Evolutionary conservation across 1,139 yeast species (phyloP), one percentile per base, ranked within the genome.

Genomic region (Kluyveromyces sp.): DNA sequence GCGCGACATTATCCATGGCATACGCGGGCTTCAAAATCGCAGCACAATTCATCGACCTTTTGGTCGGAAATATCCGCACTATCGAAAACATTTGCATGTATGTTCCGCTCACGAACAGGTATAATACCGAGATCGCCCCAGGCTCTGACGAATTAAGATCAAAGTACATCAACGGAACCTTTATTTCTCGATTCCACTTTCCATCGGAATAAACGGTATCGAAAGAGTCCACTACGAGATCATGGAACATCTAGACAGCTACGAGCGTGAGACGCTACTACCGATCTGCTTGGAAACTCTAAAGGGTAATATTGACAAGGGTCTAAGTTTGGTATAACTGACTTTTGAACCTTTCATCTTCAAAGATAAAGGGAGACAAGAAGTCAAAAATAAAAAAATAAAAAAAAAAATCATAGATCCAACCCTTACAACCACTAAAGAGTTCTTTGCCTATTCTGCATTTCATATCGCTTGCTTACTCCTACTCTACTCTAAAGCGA

Each of bases 1-100:
- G 96, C 45, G 96, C 96, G 54, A 90, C 97, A 45, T 75, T 90
- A 57, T 86, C 96, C 48, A 90, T 90, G 97, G 97, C 97, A 45
- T 92, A 88, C 66, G 96, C 97, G 45, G 96, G 94, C 58, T 90
- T 81, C 66, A 79, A 84, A 67, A 79, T 87, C 58, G 77, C 89
- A 47, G 78, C 78, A 56, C 68, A 79, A 47, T 78, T 82, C 41
- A 70, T 81, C 63, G 69, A 75, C 61, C 78, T 85, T 57, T 66
- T 78, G 55, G 30, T 55, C 25, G 61, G 59, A 6, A 45, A 49
- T 40, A 38, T 41, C 8, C 41, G 46, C 5, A 43, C 49, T 26
- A 43, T 60, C 41, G 33, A 41, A 27, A 50, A 53, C 8, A 57
- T 57, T 10, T 60, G 55, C 31, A 54, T 50, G 46, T 62, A 54